phyloP scores from a whole-genome alignment of 192 early-diverging fungal species.

The Jimgerdemannia flammicorona region DNA sequence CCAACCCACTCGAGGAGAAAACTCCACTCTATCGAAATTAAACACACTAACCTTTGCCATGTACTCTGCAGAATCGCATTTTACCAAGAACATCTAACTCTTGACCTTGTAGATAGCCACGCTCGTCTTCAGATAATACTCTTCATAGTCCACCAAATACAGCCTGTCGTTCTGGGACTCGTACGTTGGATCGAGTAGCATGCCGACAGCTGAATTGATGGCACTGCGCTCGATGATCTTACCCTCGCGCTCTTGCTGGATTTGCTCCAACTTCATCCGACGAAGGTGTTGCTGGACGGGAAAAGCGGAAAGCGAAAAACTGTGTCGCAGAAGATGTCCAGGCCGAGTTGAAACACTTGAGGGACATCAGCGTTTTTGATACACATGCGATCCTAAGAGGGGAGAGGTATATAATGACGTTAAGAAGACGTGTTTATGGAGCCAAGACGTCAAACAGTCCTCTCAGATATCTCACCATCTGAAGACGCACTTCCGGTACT shows the following conservation, averaged over 20 bases:
- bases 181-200: slow-evolving; percentile 67
- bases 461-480: slow-evolving; percentile 18
- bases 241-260: slow-evolving; percentile 74
- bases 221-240: slow-evolving; percentile 74
- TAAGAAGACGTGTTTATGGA: no score
- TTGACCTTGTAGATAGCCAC: slow-evolving; percentile 61
- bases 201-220: slow-evolving; percentile 66
- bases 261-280: slow-evolving; percentile 68
- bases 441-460: neutral
- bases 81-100: slow-evolving; percentile 47
- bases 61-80: slow-evolving; percentile 68
- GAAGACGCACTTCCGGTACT: neutral
- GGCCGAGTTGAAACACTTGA: slow-evolving; percentile 73
- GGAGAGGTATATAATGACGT: neutral
- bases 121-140: slow-evolving; percentile 65
- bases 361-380: slow-evolving; percentile 61
- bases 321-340: slow-evolving; percentile 80
- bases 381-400: slow-evolving; percentile 46
- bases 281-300: slow-evolving; percentile 54
- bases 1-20: neutral
- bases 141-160: slow-evolving; percentile 80
- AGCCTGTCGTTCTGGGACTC: slow-evolving; percentile 47
- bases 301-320: slow-evolving; percentile 54
- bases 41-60: slow-evolving; percentile 50
- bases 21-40: neutral